A percentile compares a stretch with the other conserved stretches of the same genome.
Conservation (phyloP, 352 stramenopile species). For the Phytophthora sojae region DNA sequence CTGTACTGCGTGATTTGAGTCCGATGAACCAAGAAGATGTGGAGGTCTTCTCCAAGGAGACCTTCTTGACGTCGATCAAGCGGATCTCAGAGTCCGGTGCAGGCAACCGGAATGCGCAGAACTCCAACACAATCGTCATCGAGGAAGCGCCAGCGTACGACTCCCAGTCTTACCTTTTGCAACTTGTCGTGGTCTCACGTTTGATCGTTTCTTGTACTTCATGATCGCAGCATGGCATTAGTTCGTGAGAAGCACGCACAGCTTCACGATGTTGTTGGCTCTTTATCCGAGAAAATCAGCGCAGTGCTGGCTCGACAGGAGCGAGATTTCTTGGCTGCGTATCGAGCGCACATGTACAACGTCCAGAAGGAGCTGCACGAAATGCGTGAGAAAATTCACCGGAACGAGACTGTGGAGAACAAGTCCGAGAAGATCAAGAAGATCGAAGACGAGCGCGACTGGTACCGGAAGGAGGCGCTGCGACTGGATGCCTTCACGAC, state of each 20-base stretch:
- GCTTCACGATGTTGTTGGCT: constrained; percentile 82
- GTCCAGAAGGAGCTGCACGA: constrained; percentile 95
- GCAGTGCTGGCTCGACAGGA: constrained; percentile 92
- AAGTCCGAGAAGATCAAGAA: constrained; percentile 93
- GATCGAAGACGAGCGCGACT: constrained; percentile 94
- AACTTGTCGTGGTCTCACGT: too few species aligned
- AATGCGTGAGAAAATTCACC: constrained; percentile 89
- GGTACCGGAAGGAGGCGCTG: constrained; percentile 93
- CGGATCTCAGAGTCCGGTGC: constrained; percentile 38
- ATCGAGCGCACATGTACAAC: constrained; percentile 96
- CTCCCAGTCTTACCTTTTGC: not conserved
- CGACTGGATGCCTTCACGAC: constrained; percentile 92
- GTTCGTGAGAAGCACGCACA: constrained; percentile 85
- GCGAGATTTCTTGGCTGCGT: constrained; percentile 93
- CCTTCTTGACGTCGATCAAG: constrained; percentile 79
- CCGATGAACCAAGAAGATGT: constrained; percentile 63
- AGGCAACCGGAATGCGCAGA: constrained; percentile 17
- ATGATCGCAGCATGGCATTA: constrained; percentile 66
- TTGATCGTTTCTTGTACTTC: not conserved
- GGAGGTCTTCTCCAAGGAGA: constrained; percentile 84
- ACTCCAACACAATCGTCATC: constrained; percentile 22
- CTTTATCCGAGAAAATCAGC: constrained; percentile 90
- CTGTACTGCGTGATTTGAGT: constrained; percentile 2
- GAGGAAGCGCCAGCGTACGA: constrained; percentile 63
- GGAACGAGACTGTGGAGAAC: constrained; percentile 90